Base-by-base conservation (phyloP, 2,329 filamentous ascomycete genomes). In the Aureobasidium pullulans region DNA sequence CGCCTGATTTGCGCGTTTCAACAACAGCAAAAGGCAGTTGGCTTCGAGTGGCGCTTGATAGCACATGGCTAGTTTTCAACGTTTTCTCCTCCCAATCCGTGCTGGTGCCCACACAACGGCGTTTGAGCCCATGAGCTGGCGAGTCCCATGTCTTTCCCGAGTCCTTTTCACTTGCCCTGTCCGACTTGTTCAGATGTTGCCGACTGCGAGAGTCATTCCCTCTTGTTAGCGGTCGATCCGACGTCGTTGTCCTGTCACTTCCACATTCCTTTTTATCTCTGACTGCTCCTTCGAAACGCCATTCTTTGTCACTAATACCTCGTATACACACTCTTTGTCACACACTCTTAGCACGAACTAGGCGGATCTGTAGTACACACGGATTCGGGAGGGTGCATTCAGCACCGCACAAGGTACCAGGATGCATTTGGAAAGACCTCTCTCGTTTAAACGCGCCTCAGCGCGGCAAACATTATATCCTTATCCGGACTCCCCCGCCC, bases 401-500 rank as follows among this genome's bases (percentile, higher is more conserved):
- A 47, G 54, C 54, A 47, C 42, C 42, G n/a, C 32, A 16, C 42
- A 47, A 23, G 23, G 43, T 28, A 39, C 19, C 43, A 57, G 16
- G 43, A 57, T 57, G 54, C 54, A 47, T 57, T 57, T 43, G 42
- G 54, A 57, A 48, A 44, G 54, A 32, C 54, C 54, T 15, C 54
- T 57, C 42, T 57, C 54, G 32, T 57, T 57, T 28, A 57, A 57
- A 32, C 54, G 54, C 54, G 54, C 54, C 43, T 57, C 54, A 13
- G 42, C 42, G 13, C 42, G 54, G 6, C 54, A 57, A 57, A 57
- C 54, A 57, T 23, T 57, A n/a, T 57, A 40, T 40, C 54, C 54
- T 23, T 57, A 57, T 46, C 54, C 54, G 40, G 54, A 57, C 39
- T 57, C 54, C 23, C 54, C 54, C 28, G 54, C 54, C 2, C 43